Evolutionary conservation across 164 flowering plant species (phyloP).

Genomic region (Echeveria elegans): DNA sequence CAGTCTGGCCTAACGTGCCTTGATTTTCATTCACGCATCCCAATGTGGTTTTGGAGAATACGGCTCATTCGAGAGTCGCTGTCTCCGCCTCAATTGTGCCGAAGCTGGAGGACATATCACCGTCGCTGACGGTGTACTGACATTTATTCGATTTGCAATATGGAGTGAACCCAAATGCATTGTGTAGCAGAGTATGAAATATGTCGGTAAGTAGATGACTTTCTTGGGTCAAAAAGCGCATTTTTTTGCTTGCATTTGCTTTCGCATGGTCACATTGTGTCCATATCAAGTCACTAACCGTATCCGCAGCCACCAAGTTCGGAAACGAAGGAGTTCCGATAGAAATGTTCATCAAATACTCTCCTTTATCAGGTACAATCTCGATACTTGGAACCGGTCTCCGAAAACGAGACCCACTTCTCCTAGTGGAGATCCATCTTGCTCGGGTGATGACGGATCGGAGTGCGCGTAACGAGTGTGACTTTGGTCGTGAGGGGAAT

Average conservation of each 20-base stretch:
- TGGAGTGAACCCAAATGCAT: too few species aligned
- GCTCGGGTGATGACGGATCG: slow-evolving; percentile 17
- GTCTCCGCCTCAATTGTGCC: too few species aligned
- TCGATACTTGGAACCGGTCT: background rate
- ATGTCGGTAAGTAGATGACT: slow-evolving; percentile 26
- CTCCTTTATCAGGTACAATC: slow-evolving; percentile 13
- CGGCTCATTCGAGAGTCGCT: too few species aligned
- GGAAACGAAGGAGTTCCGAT: slow-evolving; percentile 31
- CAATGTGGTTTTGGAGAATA: too few species aligned
- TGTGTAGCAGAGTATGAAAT: slow-evolving; percentile 22
- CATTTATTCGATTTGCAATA: too few species aligned
- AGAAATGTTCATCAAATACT: slow-evolving; percentile 24
- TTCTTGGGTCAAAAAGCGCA: slow-evolving; percentile 28
- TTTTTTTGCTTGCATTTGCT: slow-evolving; percentile 21
- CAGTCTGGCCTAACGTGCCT: too few species aligned
- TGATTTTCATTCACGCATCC: too few species aligned
- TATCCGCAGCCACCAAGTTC: slow-evolving; percentile 25
- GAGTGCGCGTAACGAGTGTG: slow-evolving; percentile 16
- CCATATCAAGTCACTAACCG: slow-evolving; percentile 49
- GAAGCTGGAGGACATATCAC: too few species aligned
- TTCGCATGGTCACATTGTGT: slow-evolving; percentile 37
- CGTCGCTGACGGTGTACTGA: too few species aligned
- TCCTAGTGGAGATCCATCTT: slow-evolving; percentile 1
- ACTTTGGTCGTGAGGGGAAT: slow-evolving; percentile 27
- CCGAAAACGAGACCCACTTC: background rate